Conservation (phyloP, 1,139 yeast species). For the Candida labiduridarum region DNA sequence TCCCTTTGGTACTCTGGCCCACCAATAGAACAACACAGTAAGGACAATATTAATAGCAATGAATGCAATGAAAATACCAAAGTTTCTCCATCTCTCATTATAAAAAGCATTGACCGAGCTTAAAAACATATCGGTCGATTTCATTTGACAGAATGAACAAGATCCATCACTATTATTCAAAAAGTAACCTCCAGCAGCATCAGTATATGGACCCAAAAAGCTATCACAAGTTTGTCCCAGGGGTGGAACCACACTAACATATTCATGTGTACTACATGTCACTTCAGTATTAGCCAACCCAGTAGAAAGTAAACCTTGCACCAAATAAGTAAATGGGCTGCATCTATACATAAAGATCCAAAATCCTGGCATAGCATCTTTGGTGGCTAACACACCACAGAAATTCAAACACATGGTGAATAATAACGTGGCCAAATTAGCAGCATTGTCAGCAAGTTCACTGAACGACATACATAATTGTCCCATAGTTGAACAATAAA, state of each 20-base stretch:
- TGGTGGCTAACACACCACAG: constrained; percentile 37
- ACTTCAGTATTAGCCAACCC: constrained; percentile 28
- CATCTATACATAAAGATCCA: constrained; percentile 63
- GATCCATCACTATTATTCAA: constrained; percentile 28
- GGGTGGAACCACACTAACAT: constrained; percentile 28
- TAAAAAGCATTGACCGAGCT: constrained; percentile 42
- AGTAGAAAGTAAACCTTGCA: constrained; percentile 30
- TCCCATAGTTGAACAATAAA: constrained; percentile 38
- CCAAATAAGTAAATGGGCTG: constrained; percentile 68
- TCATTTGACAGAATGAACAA: constrained; percentile 55
- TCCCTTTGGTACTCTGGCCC: constrained; percentile 72
- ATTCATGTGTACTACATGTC: constrained; percentile 28
- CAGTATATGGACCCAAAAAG: constrained; percentile 49
- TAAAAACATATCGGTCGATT: constrained; percentile 54
- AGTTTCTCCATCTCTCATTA: constrained; percentile 66
- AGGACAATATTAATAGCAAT: constrained; percentile 54
- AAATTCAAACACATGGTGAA: constrained; percentile 34
- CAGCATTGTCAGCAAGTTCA: constrained; percentile 43
- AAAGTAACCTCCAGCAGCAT: constrained; percentile 52
- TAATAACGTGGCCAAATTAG: constrained; percentile 27
- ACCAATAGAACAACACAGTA: constrained; percentile 64
- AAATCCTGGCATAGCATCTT: constrained; percentile 26
- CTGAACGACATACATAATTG: constrained; percentile 39
- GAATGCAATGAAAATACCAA: constrained; percentile 54
- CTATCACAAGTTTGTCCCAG: constrained; percentile 58